A percentile compares a stretch with the other conserved stretches of the same genome.
Evolutionary conservation across 192 early-diverging fungal genomes (phyloP).

Genomic region (Coemansia nantahalensis): DNA sequence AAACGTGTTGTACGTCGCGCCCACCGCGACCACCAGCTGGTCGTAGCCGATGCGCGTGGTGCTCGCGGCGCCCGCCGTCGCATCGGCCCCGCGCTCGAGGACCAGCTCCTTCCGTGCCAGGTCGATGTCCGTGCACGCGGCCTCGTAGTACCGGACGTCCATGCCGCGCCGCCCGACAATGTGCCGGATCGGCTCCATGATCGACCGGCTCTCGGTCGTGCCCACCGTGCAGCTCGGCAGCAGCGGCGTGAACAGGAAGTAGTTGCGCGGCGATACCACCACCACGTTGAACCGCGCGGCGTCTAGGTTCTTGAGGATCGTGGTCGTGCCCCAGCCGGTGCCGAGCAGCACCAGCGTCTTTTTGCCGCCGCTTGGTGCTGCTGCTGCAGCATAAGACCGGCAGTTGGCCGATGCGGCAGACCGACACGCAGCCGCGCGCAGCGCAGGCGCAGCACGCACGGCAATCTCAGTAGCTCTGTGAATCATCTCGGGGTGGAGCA

Average conservation of each 20-base stretch:
- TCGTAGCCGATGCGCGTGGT: no score
- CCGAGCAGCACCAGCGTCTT: conserved; percentile 54
- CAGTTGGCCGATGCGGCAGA: no score
- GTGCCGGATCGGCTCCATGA: conserved; percentile 78
- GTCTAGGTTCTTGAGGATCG: conserved; percentile 68
- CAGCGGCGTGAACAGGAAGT: conserved; percentile 86
- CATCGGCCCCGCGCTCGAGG: conserved; percentile 65
- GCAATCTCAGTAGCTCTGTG: no score
- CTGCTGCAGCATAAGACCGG: no score
- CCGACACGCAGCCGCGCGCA: no score
- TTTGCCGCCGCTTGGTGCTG: conserved; percentile 3
- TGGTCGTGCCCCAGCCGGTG: conserved; percentile 63
- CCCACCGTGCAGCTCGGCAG: conserved; percentile 84
- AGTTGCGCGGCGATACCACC: conserved; percentile 79
- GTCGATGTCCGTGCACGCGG: conserved; percentile 87
- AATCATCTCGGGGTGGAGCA: no score
- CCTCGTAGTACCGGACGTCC: conserved; percentile 81
- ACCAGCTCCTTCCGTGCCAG: conserved; percentile 72
- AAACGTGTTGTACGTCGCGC: no score
- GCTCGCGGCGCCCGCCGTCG: conserved; percentile 48
- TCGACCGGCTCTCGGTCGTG: conserved; percentile 82
- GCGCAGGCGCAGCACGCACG: no score
- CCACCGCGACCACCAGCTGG: no score
- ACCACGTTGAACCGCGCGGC: conserved; percentile 66
- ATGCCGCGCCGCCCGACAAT: conserved; percentile 78